Base-by-base conservation (phyloP, 2,329 filamentous ascomycete genomes). In the Alternaria infectoria region DNA sequence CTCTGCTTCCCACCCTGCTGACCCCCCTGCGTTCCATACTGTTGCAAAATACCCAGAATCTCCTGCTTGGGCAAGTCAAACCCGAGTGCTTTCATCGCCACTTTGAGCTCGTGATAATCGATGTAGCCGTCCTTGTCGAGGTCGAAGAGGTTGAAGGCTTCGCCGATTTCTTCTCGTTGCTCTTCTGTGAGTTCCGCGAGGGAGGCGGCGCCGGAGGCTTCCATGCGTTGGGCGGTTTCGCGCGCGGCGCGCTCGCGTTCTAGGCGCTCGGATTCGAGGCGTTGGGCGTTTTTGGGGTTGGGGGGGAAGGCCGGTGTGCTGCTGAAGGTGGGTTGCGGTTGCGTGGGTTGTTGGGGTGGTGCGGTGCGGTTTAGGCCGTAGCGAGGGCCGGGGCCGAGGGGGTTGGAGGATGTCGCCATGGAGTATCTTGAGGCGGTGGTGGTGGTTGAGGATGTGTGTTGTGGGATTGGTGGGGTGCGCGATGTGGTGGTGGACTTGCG, bases 71-170 rank as follows among this genome's bases (percentile, higher is more conserved):
- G 87, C 54, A 97, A 86, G 74, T 96, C 93, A 83, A 98, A 98
- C 68, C 96, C 96, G 1, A 99, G 89, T 4, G 96, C 96, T 79
- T 96, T 96, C 74, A 98, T 90, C 64, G 95, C 93, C 82, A 98
- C 96, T 81, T 96, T 95, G 79, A 98, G 92, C 83, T 99, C 96
- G 83, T 98, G 96, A 85, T 97, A 98, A 84, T 98, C 95, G 77
- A 99, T 93, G 81, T 92, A 90, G 50, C 90, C 88, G 83, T 98
- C 94, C 80, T 96, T 95, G 85, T 98, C 95, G 76, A 97, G 91
- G 80, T 98, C 96, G 86, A 99, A 98, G 69, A 98, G 89, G 66
- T 90, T 90, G 81, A 98, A 98, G 91, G 95, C 94, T 85, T 97
- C 94, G 78, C 93, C 93, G 68, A 97, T 95, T 80, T 97, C 94